phyloP scores from a whole-genome alignment of 75 land plant genomes.

The Cunninghamia lanceolata region DNA sequence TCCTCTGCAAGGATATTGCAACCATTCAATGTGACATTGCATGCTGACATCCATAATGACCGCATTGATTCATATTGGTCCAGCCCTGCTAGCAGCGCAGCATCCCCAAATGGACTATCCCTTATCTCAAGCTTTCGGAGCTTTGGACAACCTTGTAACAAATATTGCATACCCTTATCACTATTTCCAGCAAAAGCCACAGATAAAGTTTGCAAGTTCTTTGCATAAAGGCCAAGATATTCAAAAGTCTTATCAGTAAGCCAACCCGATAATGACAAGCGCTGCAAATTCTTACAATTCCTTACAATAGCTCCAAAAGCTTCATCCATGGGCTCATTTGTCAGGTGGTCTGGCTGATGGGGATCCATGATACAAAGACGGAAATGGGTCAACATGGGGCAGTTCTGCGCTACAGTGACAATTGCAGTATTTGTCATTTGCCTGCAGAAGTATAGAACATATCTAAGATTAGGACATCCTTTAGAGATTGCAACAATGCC shows the following conservation, averaged over 20 bases:
- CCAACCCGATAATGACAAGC: conserved; percentile 65
- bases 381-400: conserved; percentile 68
- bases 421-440: conserved; percentile 86
- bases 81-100: conserved; percentile 40
- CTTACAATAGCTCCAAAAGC: conserved; percentile 74
- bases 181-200: conserved; percentile 74
- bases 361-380: conserved; percentile 72
- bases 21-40: conserved; percentile 38
- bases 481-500: conserved; percentile 69
- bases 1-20: conserved; percentile 38
- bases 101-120: conserved; percentile 73
- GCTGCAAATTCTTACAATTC: conserved; percentile 46
- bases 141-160: conserved; percentile 51
- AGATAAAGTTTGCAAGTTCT: conserved; percentile 67
- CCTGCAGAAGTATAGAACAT: conserved; percentile 74
- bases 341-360: conserved; percentile 48
- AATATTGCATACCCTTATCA: conserved; percentile 50
- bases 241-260: conserved; percentile 70
- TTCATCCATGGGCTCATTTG: conserved; percentile 67
- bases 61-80: conserved; percentile 55
- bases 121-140: conserved; percentile 64
- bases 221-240: conserved; percentile 64
- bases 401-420: conserved; percentile 44
- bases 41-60: conserved; percentile 73
- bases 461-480: conserved; percentile 64